Conservation (phyloP, 2,329 filamentous ascomycete genomes). For the Fusarium cicatricum region DNA sequence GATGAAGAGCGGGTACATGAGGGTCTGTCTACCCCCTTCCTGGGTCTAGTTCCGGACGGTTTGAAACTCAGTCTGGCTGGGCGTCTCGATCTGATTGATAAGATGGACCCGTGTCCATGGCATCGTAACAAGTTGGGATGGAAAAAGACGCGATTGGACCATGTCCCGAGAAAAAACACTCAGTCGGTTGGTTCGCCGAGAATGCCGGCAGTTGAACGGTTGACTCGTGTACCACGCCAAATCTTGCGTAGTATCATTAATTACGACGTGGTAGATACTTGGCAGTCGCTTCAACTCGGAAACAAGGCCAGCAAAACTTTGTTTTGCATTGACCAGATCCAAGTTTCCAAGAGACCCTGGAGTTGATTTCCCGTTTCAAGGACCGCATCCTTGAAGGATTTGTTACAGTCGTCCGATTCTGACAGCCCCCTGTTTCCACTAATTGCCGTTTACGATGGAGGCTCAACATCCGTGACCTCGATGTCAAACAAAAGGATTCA, state of each 20-base stretch:
- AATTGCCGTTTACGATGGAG: background rate
- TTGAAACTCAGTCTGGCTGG: background rate
- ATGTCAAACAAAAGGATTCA: too few relatives aligned
- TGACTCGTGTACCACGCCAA: too few relatives aligned
- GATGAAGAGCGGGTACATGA: conserved; percentile 26
- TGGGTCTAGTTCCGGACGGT: background rate
- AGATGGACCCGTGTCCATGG: conserved; percentile 14
- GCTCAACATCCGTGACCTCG: background rate
- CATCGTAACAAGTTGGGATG: conserved; percentile 6
- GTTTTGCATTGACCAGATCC: background rate
- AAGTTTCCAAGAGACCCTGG: background rate
- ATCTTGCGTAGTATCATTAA: too few relatives aligned
- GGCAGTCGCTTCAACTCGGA: background rate
- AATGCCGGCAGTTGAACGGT: background rate
- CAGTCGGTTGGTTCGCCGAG: background rate
- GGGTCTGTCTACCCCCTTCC: conserved; percentile 1
- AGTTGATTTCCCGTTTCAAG: conserved; percentile 2
- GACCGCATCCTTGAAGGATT: background rate
- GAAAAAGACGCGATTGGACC: conserved; percentile 1
- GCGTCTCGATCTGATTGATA: conserved; percentile 33
- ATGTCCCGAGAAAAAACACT: background rate
- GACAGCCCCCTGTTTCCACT: background rate
- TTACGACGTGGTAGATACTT: too few relatives aligned
- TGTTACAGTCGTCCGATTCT: background rate
- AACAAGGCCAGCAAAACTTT: background rate